Evolutionary conservation across 2,329 filamentous ascomycete species (phyloP), one percentile per base, ranked within the genome.

Genomic region (Didymella segeticola): DNA sequence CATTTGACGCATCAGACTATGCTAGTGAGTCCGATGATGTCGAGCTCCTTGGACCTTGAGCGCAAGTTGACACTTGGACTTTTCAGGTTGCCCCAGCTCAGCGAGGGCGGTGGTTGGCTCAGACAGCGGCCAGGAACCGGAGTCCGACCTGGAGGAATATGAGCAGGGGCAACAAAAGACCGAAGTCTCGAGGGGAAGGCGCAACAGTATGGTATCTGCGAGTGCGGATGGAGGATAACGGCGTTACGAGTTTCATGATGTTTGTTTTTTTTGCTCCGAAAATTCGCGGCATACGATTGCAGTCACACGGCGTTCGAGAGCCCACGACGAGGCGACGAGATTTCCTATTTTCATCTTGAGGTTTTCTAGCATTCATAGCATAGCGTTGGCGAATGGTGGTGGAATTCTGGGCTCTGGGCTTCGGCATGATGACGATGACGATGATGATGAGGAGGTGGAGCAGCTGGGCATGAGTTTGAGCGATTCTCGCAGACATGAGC

Each of bases 1-100:
- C 61, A 5, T 71, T 69, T 38, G 71, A 73, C 30, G 65, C 70
- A n/a, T 74, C 71, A 4, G 71, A 74, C 49, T 74, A 72, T 61
- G 70, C 65, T 8, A 73, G 67, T 66, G 71, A 75, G 59, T 75
- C 72, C 41, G 71, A 73, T 51, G 62, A 68, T 15, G 64, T 61
- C 20, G 66, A 72, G 15, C 52, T 66, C 8, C 58, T 63, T 58
- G 67, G 66, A 5, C 39, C 31, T 7, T 53, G 34, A 46, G 25
- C 14, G 12, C 3, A n/a, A 7, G n/a, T 53, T 53, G 22, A 46
- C 26, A n/a, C 26, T 33, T 7, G 5, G 10, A 22, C 17, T 12
- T 22, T 23, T 10, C 38, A 30, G 49, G 14, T 36, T 11, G 33
- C 20, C 10, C 46, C 11, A 33, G 19, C 14, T 31, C 22, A 10